Evolutionary conservation across 768 basidiomycete species (phyloP).

Genomic region (Cubamyces lactineus): DNA sequence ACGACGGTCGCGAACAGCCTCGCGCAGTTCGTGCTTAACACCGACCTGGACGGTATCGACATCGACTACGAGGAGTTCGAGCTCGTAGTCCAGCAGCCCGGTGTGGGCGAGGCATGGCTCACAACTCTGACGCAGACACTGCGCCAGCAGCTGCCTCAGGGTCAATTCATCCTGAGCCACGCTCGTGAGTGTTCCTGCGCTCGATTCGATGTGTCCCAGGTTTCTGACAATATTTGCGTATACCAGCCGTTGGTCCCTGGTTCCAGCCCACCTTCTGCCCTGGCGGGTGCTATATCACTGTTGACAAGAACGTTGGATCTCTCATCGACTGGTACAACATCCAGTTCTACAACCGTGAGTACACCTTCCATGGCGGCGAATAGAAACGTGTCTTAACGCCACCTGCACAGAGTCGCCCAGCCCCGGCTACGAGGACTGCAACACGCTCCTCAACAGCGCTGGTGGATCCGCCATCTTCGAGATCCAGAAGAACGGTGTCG

Average conservation of each 20-base stretch:
- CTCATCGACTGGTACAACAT: slow-evolving; percentile 53
- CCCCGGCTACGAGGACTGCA: slow-evolving; percentile 40
- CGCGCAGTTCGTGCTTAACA: slow-evolving; percentile 49
- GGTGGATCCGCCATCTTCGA: slow-evolving; percentile 53
- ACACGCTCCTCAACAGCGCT: slow-evolving; percentile 39
- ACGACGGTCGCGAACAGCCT: slow-evolving; percentile 44
- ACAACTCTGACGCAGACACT: slow-evolving; percentile 41
- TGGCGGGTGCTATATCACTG: slow-evolving; percentile 44
- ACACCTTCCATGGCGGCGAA: no score
- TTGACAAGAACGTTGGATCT: slow-evolving; percentile 44
- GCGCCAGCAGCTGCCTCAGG: slow-evolving; percentile 37
- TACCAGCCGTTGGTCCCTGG: slow-evolving; percentile 47
- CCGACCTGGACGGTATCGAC: slow-evolving; percentile 55
- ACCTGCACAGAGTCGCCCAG: slow-evolving; percentile 27
- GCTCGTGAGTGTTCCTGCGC: slow-evolving; percentile 30
- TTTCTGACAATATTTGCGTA: background rate
- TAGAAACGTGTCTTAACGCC: slow-evolving; percentile 1
- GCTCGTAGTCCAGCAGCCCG: slow-evolving; percentile 57
- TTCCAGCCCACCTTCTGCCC: slow-evolving; percentile 40
- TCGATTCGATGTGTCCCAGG: no score
- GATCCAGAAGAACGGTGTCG: slow-evolving; percentile 48
- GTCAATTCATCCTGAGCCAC: slow-evolving; percentile 41
- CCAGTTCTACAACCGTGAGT: slow-evolving; percentile 42
- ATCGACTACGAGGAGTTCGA: slow-evolving; percentile 61
- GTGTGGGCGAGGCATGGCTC: slow-evolving; percentile 53